A percentile compares a stretch with the other conserved stretches of the same genome.
These are phyloP conservation scores for Plasmodium blacklocki DNA, from an alignment of 169 alveolate genomes.

Conservation along the genomic window DNA sequence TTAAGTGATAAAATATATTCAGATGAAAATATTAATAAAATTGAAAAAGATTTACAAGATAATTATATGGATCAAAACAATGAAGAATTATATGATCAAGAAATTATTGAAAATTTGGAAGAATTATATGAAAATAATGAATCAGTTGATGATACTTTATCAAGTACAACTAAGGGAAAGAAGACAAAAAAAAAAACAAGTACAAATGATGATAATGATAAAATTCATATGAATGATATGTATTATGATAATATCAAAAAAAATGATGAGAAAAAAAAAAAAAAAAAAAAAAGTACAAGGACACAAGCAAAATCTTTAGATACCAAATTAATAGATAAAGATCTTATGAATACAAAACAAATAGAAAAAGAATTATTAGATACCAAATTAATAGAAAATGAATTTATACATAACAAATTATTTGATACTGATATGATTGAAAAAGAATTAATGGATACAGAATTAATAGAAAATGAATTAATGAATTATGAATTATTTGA, in stretches of 20 bases:
- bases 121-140: slow-evolving; percentile 25
- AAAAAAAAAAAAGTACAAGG: neutral
- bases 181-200: neutral
- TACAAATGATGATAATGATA: neutral
- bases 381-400: slow-evolving; percentile 22
- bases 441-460: slow-evolving; percentile 57
- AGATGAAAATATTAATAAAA: slow-evolving; percentile 32
- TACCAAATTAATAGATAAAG: slow-evolving; percentile 10
- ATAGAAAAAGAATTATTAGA: slow-evolving; percentile 25
- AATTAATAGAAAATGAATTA: slow-evolving; percentile 46
- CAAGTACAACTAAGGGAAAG: neutral
- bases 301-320: neutral
- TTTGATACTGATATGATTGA: slow-evolving; percentile 48
- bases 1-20: slow-evolving; percentile 75
- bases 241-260: neutral
- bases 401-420: slow-evolving; percentile 26
- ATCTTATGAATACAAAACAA: slow-evolving; percentile 13
- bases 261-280: neutral
- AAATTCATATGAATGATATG: no score
- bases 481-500: slow-evolving; percentile 31
- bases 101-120: slow-evolving; percentile 32
- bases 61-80: slow-evolving; percentile 30
- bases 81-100: slow-evolving; percentile 25
- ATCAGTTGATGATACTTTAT: neutral
- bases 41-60: slow-evolving; percentile 40